These are phyloP conservation scores for Wickerhamomyces tratensis DNA, from an alignment of 805 yeast species.

Conservation along the genomic window DNA sequence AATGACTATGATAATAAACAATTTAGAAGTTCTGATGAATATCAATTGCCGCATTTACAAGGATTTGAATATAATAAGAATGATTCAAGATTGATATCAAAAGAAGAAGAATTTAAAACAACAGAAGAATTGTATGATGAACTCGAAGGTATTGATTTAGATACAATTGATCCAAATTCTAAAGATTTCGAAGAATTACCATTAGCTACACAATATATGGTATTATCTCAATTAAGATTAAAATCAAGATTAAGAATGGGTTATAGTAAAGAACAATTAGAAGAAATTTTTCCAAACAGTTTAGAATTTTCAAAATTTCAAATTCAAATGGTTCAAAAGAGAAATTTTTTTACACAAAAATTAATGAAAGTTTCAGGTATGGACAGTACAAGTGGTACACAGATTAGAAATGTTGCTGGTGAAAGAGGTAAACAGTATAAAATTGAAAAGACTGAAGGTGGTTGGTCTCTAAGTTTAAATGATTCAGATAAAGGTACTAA, in stretches of 20 bases:
- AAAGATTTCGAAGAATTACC: constrained; percentile 72
- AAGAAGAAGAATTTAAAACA: constrained; percentile 57
- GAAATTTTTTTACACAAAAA: constrained; percentile 84
- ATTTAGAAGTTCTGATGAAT: constrained; percentile 65
- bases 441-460: constrained; percentile 66
- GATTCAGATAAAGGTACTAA: constrained; percentile 30
- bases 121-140: constrained; percentile 48
- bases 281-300: constrained; percentile 70
- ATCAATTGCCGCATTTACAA: constrained; percentile 67
- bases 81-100: constrained; percentile 66
- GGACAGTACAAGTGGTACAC: constrained; percentile 34
- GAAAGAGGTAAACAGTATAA: constrained; percentile 72
- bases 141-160: constrained; percentile 60
- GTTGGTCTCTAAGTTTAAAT: constrained; percentile 69
- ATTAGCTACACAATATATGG: constrained; percentile 77
- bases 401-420: constrained; percentile 60
- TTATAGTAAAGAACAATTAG: constrained; percentile 80
- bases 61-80: constrained; percentile 39
- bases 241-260: constrained; percentile 94
- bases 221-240: constrained; percentile 70
- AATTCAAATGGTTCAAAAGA: constrained; percentile 81
- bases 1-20: neutral
- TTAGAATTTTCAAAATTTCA: constrained; percentile 91
- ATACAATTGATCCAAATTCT: constrained; percentile 76
- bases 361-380: constrained; percentile 78